Base-by-base conservation (phyloP, 2,329 filamentous ascomycete species). In the Trichoderma arundinaceum region DNA sequence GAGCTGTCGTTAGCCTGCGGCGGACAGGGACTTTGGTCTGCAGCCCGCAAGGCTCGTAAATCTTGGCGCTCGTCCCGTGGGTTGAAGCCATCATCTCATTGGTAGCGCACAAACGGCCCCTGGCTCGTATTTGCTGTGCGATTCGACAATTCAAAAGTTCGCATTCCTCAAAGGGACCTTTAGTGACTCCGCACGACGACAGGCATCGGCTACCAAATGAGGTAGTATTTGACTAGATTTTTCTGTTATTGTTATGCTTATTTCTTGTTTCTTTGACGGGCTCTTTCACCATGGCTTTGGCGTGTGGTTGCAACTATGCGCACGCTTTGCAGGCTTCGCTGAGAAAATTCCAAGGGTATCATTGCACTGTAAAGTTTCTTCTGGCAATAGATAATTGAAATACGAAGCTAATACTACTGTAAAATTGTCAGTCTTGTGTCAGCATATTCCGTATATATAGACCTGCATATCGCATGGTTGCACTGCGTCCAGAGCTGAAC, bases 21-120 rank as follows among this genome's bases (percentile, higher is more conserved):
- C 13, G n/a, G 12, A 12, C 53, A 32, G 53, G 38, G 38, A 57
- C 53, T 57, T 44, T 57, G 19, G 52, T 41, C 52, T 54, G 52
- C 35, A 41, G 53, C 38, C 53, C 19, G 43, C 15, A 32, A 43
- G 39, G 19, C 15, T 17, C 12, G 41, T 35, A 17, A 10, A 58
- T 58, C 54, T 58, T 58, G 54, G 54, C 54, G 32, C 28, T 58
- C 15, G 49, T 56, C 60, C 60, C 51, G 60, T 64, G 60, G 60
- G 49, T 46, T 35, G 60, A 56, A 22, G 60, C 7, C 38, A 38
- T 52, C 28, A 32, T 64, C 28, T 39, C 41, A 64, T 64, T 64
- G 60, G 60, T n/a, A 28, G 39, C 32, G 7, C 10, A 6, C 15
- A 43, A 28, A 7, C 4, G 1, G 48, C 19, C 41, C 59, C 49